Percentiles rank a stretch among this genome's conserved stretches.
Evolutionary conservation across 495 filamentous ascomycete genomes (phyloP).

Genomic region (Cladorrhinum samala): DNA sequence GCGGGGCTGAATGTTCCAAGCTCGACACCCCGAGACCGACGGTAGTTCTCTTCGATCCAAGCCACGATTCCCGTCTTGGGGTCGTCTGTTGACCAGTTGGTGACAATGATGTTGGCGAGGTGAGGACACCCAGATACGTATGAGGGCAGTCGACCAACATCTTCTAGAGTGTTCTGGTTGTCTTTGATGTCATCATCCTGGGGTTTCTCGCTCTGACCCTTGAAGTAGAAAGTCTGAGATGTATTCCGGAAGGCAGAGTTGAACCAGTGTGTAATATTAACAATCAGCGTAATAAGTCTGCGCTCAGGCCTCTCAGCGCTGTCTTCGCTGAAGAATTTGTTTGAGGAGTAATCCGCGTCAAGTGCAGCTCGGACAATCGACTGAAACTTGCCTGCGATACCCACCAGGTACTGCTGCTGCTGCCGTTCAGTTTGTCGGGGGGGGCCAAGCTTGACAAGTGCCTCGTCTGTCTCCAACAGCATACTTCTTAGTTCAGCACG

Average conservation of each 20-base stretch:
- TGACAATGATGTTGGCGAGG: neutral
- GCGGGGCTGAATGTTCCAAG: neutral
- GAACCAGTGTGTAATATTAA: constrained; percentile 20
- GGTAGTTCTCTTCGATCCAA: neutral
- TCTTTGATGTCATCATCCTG: neutral
- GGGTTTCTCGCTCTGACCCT: too few relatives aligned
- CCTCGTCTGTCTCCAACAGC: constrained; percentile 25
- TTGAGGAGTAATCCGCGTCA: constrained; percentile 32
- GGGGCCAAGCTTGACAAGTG: constrained; percentile 34
- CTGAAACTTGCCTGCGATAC: constrained; percentile 37
- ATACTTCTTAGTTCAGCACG: constrained; percentile 33
- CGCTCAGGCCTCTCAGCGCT: too few relatives aligned
- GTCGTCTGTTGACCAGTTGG: neutral
- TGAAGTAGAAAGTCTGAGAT: neutral
- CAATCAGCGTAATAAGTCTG: constrained; percentile 36
- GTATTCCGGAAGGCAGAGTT: neutral
- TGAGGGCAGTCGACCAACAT: too few relatives aligned
- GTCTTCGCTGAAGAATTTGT: constrained; percentile 36
- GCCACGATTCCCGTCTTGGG: neutral
- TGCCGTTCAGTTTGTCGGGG: constrained; percentile 33
- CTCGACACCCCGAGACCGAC: constrained; percentile 22
- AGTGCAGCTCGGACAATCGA: constrained; percentile 30
- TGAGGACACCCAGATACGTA: neutral
- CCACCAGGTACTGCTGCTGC: constrained; percentile 36
- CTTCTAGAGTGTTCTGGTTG: neutral